Percentiles rank a stretch among this genome's conserved stretches.
Evolutionary conservation across 192 early-diverging fungal species (phyloP).

Genomic region (Umbelopsis sp.): DNA sequence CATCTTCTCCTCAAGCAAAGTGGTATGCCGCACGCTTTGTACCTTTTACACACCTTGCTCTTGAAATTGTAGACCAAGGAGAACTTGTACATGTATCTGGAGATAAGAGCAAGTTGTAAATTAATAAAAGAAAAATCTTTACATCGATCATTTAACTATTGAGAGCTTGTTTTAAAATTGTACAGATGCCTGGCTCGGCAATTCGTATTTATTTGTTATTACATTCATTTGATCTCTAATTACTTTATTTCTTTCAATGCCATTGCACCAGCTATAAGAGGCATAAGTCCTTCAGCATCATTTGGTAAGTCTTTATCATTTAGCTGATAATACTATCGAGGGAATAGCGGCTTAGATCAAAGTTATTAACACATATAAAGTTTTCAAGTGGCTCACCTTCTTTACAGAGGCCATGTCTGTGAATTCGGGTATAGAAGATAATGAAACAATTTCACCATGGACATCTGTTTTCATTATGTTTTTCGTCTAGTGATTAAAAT

Average conservation of each 20-base stretch:
- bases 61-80: slow-evolving; percentile 64
- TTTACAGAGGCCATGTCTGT: slow-evolving; percentile 44
- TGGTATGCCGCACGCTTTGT: slow-evolving; percentile 49
- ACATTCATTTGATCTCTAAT: not conserved
- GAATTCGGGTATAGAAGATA: slow-evolving; percentile 43
- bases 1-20: slow-evolving; percentile 69
- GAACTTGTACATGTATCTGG: slow-evolving; percentile 28
- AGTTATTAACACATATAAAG: not conserved
- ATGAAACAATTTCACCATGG: slow-evolving; percentile 45
- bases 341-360: not conserved
- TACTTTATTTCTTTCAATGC: slow-evolving; percentile 47
- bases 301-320: slow-evolving; percentile 31
- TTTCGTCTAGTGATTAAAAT: not conserved
- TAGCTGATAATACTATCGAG: slow-evolving; percentile 54
- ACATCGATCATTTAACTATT: not conserved
- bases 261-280: slow-evolving; percentile 53
- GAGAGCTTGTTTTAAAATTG: not conserved
- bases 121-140: not conserved
- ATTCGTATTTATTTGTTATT: not conserved
- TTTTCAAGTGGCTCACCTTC: slow-evolving; percentile 39
- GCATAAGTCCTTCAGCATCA: slow-evolving; percentile 46
- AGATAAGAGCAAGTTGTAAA: slow-evolving; percentile 41
- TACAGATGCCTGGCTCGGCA: not conserved
- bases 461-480: slow-evolving; percentile 36
- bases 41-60: slow-evolving; percentile 50